phyloP scores from a whole-genome alignment of 768 basidiomycete genomes.

The Pleurotus giganteus region DNA sequence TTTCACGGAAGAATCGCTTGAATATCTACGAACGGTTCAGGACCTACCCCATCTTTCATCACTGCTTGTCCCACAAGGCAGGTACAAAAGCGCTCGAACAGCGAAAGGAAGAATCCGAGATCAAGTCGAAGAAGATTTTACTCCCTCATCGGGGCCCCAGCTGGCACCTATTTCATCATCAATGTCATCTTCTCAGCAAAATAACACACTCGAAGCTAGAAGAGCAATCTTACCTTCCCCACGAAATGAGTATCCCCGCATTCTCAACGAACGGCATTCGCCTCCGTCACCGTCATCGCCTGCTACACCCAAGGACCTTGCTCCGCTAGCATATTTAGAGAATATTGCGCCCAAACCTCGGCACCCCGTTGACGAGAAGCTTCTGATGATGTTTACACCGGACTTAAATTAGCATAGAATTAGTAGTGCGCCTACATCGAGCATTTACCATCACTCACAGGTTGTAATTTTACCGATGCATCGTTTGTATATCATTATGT shows the following conservation, averaged over 20 bases:
- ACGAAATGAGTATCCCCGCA: conserved; percentile 1
- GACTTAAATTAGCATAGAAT: not conserved
- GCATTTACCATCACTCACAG: not conserved
- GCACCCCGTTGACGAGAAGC: conserved; percentile 54
- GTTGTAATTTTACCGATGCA: not conserved
- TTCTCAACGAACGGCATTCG: not conserved
- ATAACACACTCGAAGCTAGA: conserved; percentile 1
- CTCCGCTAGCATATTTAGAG: conserved; percentile 69
- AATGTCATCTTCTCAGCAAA: not conserved
- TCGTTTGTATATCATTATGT: not conserved
- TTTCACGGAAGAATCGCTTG: conserved; percentile 70
- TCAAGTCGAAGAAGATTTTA: conserved; percentile 38
- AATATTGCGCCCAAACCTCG: conserved; percentile 61
- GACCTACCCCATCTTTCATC: conserved; percentile 52
- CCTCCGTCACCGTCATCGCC: conserved; percentile 22
- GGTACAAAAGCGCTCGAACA: conserved; percentile 70
- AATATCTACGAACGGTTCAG: conserved; percentile 58
- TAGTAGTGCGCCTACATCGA: not conserved
- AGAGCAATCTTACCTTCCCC: conserved; percentile 3
- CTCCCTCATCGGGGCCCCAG: conserved; percentile 2
- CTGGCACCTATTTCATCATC: not conserved
- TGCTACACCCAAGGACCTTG: conserved; percentile 39
- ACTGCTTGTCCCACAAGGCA: conserved; percentile 59
- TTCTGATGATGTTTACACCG: conserved; percentile 8
- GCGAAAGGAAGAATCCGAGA: conserved; percentile 52